Evolutionary conservation across 2,329 filamentous ascomycete genomes (phyloP).

Genomic region (Knoxdaviesia capensis): DNA sequence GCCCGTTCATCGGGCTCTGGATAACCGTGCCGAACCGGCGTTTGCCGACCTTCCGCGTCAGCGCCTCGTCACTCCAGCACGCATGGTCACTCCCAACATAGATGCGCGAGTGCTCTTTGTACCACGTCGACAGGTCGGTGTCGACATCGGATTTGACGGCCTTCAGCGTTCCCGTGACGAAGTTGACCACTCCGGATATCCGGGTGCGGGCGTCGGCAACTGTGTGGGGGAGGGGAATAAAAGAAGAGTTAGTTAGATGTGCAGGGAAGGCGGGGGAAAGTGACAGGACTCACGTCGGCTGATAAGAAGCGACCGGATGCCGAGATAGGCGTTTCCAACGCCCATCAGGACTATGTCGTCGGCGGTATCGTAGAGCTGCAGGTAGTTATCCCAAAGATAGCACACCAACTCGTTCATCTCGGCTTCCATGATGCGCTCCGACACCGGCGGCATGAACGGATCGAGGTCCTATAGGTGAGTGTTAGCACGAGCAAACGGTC

Average conservation of each 20-base stretch:
- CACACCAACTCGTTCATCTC: constrained; percentile 54
- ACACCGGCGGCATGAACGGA: constrained; percentile 21
- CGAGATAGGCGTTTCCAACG: constrained; percentile 72
- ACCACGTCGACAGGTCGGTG: constrained; percentile 57
- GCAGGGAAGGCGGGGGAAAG: constrained; percentile 1
- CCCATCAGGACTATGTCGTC: constrained; percentile 72
- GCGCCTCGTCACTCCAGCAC: constrained; percentile 49
- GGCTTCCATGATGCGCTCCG: constrained; percentile 28
- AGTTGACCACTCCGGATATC: constrained; percentile 57
- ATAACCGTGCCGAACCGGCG: constrained; percentile 38
- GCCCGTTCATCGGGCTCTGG: constrained; percentile 24
- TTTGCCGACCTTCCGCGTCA: constrained; percentile 37
- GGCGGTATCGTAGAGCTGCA: constrained; percentile 53
- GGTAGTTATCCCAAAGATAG: constrained; percentile 95
- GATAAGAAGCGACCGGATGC: constrained; percentile 62
- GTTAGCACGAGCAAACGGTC: not conserved
- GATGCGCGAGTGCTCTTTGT: constrained; percentile 60
- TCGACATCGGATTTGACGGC: constrained; percentile 65
- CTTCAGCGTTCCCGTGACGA: constrained; percentile 58
- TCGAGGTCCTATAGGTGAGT: constrained; percentile 20
- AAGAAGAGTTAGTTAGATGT: constrained; percentile 1
- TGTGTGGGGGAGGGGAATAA: not conserved
- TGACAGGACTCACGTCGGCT: constrained; percentile 38
- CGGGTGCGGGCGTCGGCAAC: constrained; percentile 39
- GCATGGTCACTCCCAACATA: constrained; percentile 58